Percentiles rank a stretch among this genome's conserved stretches.
These are phyloP conservation scores for Phaeosphaeriaceae sp. DNA, from an alignment of 2,329 filamentous ascomycete species.

Conservation along the genomic window DNA sequence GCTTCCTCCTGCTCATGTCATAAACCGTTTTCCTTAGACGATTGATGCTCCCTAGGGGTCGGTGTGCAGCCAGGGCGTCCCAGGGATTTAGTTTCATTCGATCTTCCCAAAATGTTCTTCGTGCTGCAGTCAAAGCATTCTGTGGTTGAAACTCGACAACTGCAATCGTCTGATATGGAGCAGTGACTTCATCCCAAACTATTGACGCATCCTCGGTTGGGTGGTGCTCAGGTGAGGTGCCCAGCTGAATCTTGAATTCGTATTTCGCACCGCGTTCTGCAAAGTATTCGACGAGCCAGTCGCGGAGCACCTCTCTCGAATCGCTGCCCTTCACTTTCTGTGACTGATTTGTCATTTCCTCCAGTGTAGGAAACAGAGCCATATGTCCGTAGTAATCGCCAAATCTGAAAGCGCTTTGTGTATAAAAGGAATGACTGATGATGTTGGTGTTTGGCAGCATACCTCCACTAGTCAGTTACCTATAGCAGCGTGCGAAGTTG, in stretches of 20 bases:
- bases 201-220: slow-evolving; percentile 38
- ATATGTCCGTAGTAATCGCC: slow-evolving; percentile 40
- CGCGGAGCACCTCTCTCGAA: slow-evolving; percentile 27
- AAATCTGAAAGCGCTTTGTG: slow-evolving; percentile 40
- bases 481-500: neutral
- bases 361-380: slow-evolving; percentile 32
- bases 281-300: slow-evolving; percentile 37
- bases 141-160: slow-evolving; percentile 35
- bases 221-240: slow-evolving; percentile 34
- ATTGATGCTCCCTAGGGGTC: slow-evolving; percentile 36
- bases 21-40: slow-evolving; percentile 36
- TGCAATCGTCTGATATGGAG: slow-evolving; percentile 39
- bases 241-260: slow-evolving; percentile 42
- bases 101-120: slow-evolving; percentile 40
- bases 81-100: slow-evolving; percentile 37
- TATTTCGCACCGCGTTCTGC: slow-evolving; percentile 30
- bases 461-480: neutral
- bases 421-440: slow-evolving; percentile 42
- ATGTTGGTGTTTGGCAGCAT: slow-evolving; percentile 43
- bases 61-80: slow-evolving; percentile 34
- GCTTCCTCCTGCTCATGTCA: slow-evolving; percentile 33
- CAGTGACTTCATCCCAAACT: slow-evolving; percentile 40
- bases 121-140: slow-evolving; percentile 27
- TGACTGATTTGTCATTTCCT: slow-evolving; percentile 22
- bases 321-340: slow-evolving; percentile 29